Base-by-base conservation (phyloP, 108 stramenopile species). In the Nitzschia inconspicua region DNA sequence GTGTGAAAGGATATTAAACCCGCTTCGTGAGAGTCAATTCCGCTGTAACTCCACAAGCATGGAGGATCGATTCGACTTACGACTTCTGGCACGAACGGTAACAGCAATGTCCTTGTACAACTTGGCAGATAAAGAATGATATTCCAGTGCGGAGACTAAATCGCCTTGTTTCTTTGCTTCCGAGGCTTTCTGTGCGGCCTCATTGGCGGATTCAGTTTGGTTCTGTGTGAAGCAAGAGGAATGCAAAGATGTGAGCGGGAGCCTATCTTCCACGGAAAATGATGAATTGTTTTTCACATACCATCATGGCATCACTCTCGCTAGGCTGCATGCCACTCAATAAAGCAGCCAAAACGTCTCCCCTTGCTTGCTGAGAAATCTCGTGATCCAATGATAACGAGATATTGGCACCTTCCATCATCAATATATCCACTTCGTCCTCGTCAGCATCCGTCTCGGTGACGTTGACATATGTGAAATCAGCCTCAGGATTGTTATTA, bases 381-480 rank as follows among this genome's bases (percentile, higher is more conserved):
- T n/a, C n/a, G n/a, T n/a, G n/a, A 10, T 61, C 58, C 32, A 24
- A 35, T 26, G 51, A 10, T 8, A 49, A 20, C 27, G 44, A 39
- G 0, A 68, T n/a, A 31, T 69, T 47, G 19, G 49, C 48, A 31
- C 46, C 60, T 4, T 64, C 54, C 20, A 73, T 25, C 3, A 67
- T 23, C n/a, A n/a, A n/a, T 6, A 68, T 54, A 0, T 52, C 62
- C 7, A 64, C 47, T 28, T 68, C 79, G 26, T 57, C 63, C 11
- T 62, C 73, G 26, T 68, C 62, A 23, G 66, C 71, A 64, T 74
- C 72, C 24, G 43, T 46, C 57, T 75, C 76, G 14, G 58, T 50
- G 0, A 77, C 66, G 28, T 74, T 77, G 52, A 82, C 76, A 58
- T 82, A 77, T 8, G 73, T 71, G 56, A 75, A 75, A 44, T 80